Base-by-base conservation (phyloP, 2,329 filamentous ascomycete species). In the Pseudopyricularia javanii region DNA sequence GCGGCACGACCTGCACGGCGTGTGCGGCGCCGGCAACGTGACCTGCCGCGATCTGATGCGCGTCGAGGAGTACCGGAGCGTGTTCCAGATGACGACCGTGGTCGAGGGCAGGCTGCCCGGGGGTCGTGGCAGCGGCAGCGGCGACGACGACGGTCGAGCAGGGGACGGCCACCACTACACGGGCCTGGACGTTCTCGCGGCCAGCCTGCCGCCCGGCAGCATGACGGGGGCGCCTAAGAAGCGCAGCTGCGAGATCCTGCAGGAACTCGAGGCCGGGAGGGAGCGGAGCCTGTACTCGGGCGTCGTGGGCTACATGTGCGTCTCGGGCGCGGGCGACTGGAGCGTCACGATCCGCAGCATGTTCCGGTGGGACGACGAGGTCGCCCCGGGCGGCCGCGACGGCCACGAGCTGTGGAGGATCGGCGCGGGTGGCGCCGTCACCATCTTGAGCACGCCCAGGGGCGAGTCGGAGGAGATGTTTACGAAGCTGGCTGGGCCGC, bases 151-250 rank as follows among this genome's bases (percentile, higher is more conserved):
- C 43, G 22, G 28, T 20, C 28, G 28, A 9, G 53, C 1, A 9
- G 22, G n/a, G 7, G 12, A n/a, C 17, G 35, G 49, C 35, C 22
- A 24, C 11, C 30, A 58, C 7, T 72, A 77, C 54, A 80, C 81
- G 0, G 88, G 86, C 1, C 72, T 93, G 34, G 85, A 91, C 55
- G 85, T 91, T 4, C 78, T 97, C 0, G 80, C 85, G 0, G 77
- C 82, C 7, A 86, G 83, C 49, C 74, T 97, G 1, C 91, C 93
- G 0, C 90, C 93, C 0, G 91, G 93, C 0, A 91, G 86, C 61
- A 97, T 97, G 93, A 97, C 91, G 2, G 93, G 93, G 7, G 91
- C 91, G 1, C 93, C 91, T 0, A 97, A 97, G 73, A 91, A 91
- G 68, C 79, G 91, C 49, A 91, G 86, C 57, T 96, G 91, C 65